Evolutionary conservation across 306 rosid species (phyloP).

Genomic region (Medicago truncatula): MtrunA17r5.0-ANR NC_053042.1:42418501-42419000

Average conservation of each 20-base stretch:
- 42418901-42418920: constrained; percentile 46
- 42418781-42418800: constrained; percentile 36
- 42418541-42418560: constrained; percentile 53
- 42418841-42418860: constrained; percentile 43
- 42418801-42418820: constrained; percentile 39
- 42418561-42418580: constrained; percentile 39
- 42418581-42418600: constrained; percentile 36
- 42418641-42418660: constrained; percentile 43
- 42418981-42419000: constrained; percentile 35
- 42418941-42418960: constrained; percentile 36
- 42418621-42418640: constrained; percentile 18
- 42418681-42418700: constrained; percentile 58
- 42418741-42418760: constrained; percentile 47
- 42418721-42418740: constrained; percentile 47
- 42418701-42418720: constrained; percentile 49
- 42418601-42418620: constrained; percentile 30
- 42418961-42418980: constrained; percentile 42
- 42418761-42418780: constrained; percentile 46
- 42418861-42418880: constrained; percentile 51
- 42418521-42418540: constrained; percentile 28
- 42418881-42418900: constrained; percentile 39
- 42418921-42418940: constrained; percentile 44
- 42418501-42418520: constrained; percentile 37
- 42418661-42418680: constrained; percentile 56
- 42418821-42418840: constrained; percentile 22